A percentile compares a stretch with the other conserved stretches of the same genome.
Evolutionary conservation across 2,329 filamentous ascomycete genomes (phyloP).

Genomic region (Colletotrichum sp.): DNA sequence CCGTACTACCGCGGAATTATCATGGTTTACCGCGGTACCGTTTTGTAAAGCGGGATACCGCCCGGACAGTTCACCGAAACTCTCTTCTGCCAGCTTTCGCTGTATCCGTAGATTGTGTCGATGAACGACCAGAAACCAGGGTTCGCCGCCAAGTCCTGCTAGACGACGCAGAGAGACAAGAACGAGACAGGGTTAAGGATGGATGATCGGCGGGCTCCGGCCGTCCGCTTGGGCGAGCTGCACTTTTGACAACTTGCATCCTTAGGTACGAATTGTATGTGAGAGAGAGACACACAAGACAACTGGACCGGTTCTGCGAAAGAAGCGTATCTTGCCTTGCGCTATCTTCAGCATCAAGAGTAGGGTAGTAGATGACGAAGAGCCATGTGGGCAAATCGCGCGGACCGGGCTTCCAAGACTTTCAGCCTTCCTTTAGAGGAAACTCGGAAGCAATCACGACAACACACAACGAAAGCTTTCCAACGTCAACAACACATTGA

Average conservation of each 20-base stretch:
- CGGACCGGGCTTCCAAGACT: background rate
- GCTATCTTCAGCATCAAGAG: background rate
- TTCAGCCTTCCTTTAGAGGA: background rate
- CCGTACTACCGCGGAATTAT: background rate
- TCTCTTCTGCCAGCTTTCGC: background rate
- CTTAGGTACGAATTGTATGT: background rate
- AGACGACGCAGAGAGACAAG: background rate
- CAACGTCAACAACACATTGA: background rate
- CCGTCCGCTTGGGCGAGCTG: constrained; percentile 1
- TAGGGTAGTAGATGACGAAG: background rate
- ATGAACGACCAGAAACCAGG: background rate
- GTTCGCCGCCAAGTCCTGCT: background rate
- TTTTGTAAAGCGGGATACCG: background rate
- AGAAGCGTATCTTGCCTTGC: background rate
- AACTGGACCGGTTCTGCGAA: background rate
- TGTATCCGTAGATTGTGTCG: background rate
- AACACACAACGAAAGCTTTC: background rate
- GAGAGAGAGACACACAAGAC: background rate
- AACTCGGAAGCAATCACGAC: constrained; percentile 5
- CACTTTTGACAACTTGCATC: background rate
- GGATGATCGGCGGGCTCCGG: constrained; percentile 16
- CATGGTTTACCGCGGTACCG: background rate
- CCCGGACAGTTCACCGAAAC: background rate
- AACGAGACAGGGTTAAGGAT: background rate
- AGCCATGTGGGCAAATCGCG: background rate